Base-by-base conservation (phyloP, 805 yeast genomes). In the Wickerhamiella brachini region DNA sequence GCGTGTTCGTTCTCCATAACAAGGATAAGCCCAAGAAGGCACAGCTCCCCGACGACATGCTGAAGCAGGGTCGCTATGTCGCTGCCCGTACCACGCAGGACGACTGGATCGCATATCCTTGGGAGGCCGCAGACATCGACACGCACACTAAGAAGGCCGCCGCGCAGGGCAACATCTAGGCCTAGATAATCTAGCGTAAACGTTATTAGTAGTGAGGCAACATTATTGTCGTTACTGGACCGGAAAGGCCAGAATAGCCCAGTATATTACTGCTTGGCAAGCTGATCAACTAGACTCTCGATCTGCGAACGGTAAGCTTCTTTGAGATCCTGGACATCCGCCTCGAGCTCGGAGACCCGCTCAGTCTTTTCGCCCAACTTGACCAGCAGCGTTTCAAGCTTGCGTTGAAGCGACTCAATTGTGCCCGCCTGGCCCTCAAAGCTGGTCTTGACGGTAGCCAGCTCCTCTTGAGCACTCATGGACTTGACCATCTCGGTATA, bases 301-400 rank as follows among this genome's bases (percentile, higher is more conserved):
- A 90, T 89, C 66, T 90, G 98, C 55, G 76, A 76, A 54, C 79
- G 74, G 65, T 87, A 76, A 71, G 93, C 71, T 46, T 85, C 94
- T 66, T 93, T 93, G 66, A 90, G 72, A 66, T 93, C 98, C 4
- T 72, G 75, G 17, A 93, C 90, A 62, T 93, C 98, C 7, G 94
- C 95, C 56, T 74, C 76, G 45, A 93, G 72, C 65, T 93, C 98
- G 51, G 80, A 84, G 5, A 85, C 90, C 55, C 72, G 74, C 63
- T 94, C 98, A 5, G 86, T 75, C 63, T 88, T 88, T 62, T 89
- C 96, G 5, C 95, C 95, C 15, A 90, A 71, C 52, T 85, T 62
- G 57, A 80, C 84, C 45, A 88, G 67, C 22, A 55, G 49, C 23
- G 7, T 24, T 5, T 47, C 52, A 47, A 85, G 75, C 5, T 82